Percentiles rank a stretch among this genome's conserved stretches.
Evolutionary conservation across 2,329 filamentous ascomycete genomes (phyloP).

Genomic region (Colletotrichum scovillei): DNA sequence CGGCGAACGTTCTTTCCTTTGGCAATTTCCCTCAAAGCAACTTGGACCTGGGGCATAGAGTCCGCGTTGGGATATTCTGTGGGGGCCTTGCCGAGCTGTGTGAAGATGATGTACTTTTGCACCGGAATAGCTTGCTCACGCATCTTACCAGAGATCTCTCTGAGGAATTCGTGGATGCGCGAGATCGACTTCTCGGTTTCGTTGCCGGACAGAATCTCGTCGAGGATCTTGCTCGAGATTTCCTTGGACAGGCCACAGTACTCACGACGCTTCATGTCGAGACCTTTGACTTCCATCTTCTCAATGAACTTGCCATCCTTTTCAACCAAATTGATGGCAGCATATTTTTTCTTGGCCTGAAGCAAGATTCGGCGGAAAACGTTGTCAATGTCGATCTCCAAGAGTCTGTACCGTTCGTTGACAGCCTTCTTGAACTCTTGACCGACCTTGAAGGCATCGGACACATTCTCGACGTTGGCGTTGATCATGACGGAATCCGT

Average conservation of each 20-base stretch:
- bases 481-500: slow-evolving; percentile 99
- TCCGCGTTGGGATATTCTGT: slow-evolving; percentile 94
- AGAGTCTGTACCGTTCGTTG: slow-evolving; percentile 90
- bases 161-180: slow-evolving; percentile 92
- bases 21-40: slow-evolving; percentile 87
- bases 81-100: slow-evolving; percentile 94
- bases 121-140: slow-evolving; percentile 79
- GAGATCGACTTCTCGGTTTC: slow-evolving; percentile 89
- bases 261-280: slow-evolving; percentile 97
- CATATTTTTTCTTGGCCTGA: slow-evolving; percentile 99
- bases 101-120: slow-evolving; percentile 97
- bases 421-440: slow-evolving; percentile 95
- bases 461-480: slow-evolving; percentile 93
- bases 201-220: slow-evolving; percentile 93
- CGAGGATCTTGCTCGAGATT: slow-evolving; percentile 88
- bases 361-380: slow-evolving; percentile 92
- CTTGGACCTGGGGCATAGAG: slow-evolving; percentile 96
- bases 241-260: slow-evolving; percentile 97
- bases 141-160: slow-evolving; percentile 88
- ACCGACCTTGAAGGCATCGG: slow-evolving; percentile 90
- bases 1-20: slow-evolving; percentile 89
- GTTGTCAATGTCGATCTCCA: slow-evolving; percentile 99
- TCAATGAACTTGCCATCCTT: slow-evolving; percentile 90
- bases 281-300: slow-evolving; percentile 96
- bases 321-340: slow-evolving; percentile 93